Conservation (phyloP, 177 flowering plant genomes). For the Vitis hybrid region DNA sequence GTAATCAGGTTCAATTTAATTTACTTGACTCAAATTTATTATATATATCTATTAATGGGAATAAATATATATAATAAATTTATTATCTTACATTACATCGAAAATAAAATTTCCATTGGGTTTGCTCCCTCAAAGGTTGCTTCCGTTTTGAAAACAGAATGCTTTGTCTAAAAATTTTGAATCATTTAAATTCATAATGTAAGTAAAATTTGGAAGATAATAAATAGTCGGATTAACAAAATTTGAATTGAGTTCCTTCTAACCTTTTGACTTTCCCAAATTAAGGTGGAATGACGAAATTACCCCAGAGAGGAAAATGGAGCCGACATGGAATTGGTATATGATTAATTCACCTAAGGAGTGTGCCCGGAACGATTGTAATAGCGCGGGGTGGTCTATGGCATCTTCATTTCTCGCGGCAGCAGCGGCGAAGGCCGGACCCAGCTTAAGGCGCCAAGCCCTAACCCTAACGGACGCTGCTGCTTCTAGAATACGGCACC, state of each 20-base stretch:
- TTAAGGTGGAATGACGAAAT: no score
- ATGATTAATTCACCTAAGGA: no score
- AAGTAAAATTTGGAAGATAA: neutral
- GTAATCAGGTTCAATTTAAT: neutral
- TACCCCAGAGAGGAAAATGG: no score
- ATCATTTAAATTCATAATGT: no score
- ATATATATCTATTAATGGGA: neutral
- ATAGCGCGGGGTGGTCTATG: slow-evolving; percentile 2
- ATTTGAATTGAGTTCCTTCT: neutral
- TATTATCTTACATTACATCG: no score
- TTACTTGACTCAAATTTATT: neutral
- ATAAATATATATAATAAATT: no score
- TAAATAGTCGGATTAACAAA: neutral
- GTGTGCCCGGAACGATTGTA: no score
- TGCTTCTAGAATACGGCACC: slow-evolving; percentile 64
- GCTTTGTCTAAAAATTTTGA: no score
- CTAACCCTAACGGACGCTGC: slow-evolving; percentile 72
- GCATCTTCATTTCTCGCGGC: slow-evolving; percentile 36
- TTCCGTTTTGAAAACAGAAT: no score
- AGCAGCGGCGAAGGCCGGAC: slow-evolving; percentile 40
- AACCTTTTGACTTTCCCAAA: no score
- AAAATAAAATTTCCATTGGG: neutral
- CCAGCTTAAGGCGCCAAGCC: slow-evolving; percentile 54
- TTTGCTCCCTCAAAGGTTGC: neutral
- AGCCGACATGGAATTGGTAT: no score